phyloP scores from a whole-genome alignment of 2,329 filamentous ascomycete species.

The Diplodia scrobiculata region DNA sequence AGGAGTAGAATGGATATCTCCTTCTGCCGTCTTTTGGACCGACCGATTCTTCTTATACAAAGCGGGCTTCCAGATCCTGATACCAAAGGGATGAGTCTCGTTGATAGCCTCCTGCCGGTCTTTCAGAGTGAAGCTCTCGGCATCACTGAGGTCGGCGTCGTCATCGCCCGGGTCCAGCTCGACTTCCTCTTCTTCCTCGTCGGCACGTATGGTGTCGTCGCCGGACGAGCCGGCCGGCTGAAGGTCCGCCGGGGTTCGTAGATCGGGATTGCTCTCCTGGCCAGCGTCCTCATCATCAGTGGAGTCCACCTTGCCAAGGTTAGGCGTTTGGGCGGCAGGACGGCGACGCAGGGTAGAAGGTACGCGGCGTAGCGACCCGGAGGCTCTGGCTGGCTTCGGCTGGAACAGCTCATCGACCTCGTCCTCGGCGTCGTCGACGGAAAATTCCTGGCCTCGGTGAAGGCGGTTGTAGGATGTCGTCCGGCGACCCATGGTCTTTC shows the following conservation, averaged over 20 bases:
- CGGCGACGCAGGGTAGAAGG: conserved; percentile 57
- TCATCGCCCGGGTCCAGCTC: conserved; percentile 62
- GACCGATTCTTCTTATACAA: conserved; percentile 97
- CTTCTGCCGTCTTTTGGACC: conserved; percentile 93
- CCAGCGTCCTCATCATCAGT: conserved; percentile 39
- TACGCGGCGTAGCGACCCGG: conserved; percentile 52
- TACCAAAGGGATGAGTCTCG: conserved; percentile 97
- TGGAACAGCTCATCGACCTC: conserved; percentile 73
- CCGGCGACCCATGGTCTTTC: conserved; percentile 72
- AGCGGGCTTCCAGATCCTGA: conserved; percentile 97
- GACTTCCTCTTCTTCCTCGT: conserved; percentile 50
- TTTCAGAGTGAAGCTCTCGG: conserved; percentile 96
- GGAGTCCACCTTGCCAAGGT: conserved; percentile 53
- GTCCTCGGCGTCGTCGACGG: conserved; percentile 80
- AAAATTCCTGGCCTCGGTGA: conserved; percentile 82
- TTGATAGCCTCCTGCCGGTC: conserved; percentile 98
- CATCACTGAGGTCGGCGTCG: conserved; percentile 77
- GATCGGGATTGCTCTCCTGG: conserved; percentile 33
- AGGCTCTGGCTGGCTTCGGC: conserved; percentile 38
- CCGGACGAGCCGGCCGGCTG: conserved; percentile 39
- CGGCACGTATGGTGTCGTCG: conserved; percentile 48
- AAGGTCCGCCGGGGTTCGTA: conserved; percentile 30
- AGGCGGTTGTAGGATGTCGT: conserved; percentile 74
- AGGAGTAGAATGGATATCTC: conserved; percentile 93
- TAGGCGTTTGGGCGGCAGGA: conserved; percentile 50